A percentile compares a stretch with the other conserved stretches of the same genome.
Evolutionary conservation across 192 early-diverging fungal genomes (phyloP).

Genomic region (Gaertneriomyces semiglobifer): DNA sequence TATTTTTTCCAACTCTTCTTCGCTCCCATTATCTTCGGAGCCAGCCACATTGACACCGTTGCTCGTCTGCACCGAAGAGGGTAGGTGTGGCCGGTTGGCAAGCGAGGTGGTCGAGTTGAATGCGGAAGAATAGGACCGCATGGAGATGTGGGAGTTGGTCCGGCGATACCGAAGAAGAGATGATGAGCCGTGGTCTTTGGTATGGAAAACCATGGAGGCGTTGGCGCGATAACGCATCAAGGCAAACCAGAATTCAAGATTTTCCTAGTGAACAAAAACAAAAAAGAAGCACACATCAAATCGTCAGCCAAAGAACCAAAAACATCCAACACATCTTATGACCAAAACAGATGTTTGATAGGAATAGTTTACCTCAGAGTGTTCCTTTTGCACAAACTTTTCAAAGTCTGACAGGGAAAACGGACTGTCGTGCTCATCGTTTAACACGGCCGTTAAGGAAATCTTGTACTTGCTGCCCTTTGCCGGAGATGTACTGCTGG

Average conservation of each 20-base stretch:
- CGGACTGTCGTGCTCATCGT: slow-evolving; percentile 24
- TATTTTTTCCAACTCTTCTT: slow-evolving; percentile 12
- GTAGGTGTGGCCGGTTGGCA: background rate
- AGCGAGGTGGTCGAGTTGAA: slow-evolving; percentile 14
- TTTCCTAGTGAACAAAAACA: slow-evolving; percentile 17
- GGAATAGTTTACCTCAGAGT: slow-evolving; percentile 24
- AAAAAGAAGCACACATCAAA: background rate
- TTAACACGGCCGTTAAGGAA: slow-evolving; percentile 16
- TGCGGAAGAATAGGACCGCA: slow-evolving; percentile 10
- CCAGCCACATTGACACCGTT: background rate
- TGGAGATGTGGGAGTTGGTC: slow-evolving; percentile 9
- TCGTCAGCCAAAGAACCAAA: too few relatives aligned
- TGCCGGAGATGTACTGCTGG: too few relatives aligned
- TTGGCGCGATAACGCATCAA: slow-evolving; percentile 18
- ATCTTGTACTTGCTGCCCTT: slow-evolving; percentile 20
- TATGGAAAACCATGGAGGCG: slow-evolving; percentile 13
- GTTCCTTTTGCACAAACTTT: slow-evolving; percentile 29
- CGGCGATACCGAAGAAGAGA: slow-evolving; percentile 5
- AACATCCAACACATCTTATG: too few relatives aligned
- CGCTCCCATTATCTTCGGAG: background rate
- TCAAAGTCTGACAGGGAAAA: slow-evolving; percentile 26
- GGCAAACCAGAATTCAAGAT: slow-evolving; percentile 30
- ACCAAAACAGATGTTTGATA: too few relatives aligned
- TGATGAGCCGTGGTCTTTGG: background rate
- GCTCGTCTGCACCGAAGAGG: background rate